Conservation (phyloP, 768 basidiomycete genomes). For the Auriscalpium vulgare region DNA sequence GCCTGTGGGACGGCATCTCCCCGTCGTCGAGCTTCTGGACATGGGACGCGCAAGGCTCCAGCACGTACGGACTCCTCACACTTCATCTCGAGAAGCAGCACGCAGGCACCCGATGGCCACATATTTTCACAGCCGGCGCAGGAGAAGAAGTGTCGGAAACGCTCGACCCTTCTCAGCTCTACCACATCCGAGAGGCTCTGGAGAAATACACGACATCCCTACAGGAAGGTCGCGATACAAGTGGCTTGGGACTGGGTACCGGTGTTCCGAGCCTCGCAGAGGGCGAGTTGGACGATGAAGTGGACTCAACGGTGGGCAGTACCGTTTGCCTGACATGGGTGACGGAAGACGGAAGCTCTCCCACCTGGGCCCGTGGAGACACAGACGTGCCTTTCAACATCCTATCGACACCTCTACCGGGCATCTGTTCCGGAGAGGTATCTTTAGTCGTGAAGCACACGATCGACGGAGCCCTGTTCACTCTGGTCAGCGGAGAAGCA, state of each 20-base stretch:
- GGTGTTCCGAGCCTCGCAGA: constrained; percentile 69
- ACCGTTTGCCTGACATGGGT: constrained; percentile 64
- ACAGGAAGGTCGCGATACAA: constrained; percentile 47
- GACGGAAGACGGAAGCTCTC: constrained; percentile 36
- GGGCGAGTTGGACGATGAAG: constrained; percentile 89
- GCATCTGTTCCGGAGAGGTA: constrained; percentile 23
- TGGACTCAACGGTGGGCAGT: constrained; percentile 68
- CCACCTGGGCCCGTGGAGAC: constrained; percentile 32
- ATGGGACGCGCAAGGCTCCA: constrained; percentile 74
- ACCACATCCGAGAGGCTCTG: constrained; percentile 68
- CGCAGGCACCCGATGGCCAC: constrained; percentile 78
- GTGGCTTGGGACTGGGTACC: constrained; percentile 53
- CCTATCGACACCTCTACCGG: constrained; percentile 69
- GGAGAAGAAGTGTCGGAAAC: constrained; percentile 72
- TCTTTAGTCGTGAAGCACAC: constrained; percentile 60
- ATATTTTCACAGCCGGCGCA: constrained; percentile 62
- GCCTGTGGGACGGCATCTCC: constrained; percentile 76
- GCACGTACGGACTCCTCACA: constrained; percentile 61
- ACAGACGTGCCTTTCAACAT: constrained; percentile 37
- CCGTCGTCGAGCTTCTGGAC: constrained; percentile 86
- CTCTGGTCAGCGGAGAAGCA: constrained; percentile 16
- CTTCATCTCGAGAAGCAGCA: constrained; percentile 84
- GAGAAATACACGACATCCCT: constrained; percentile 79
- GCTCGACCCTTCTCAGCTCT: constrained; percentile 76
- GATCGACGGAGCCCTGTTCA: constrained; percentile 27